Evolutionary conservation across 331 rosid genomes (phyloP), one percentile per base, ranked within the genome.

Genomic region (Cydonia oblonga): DNA sequence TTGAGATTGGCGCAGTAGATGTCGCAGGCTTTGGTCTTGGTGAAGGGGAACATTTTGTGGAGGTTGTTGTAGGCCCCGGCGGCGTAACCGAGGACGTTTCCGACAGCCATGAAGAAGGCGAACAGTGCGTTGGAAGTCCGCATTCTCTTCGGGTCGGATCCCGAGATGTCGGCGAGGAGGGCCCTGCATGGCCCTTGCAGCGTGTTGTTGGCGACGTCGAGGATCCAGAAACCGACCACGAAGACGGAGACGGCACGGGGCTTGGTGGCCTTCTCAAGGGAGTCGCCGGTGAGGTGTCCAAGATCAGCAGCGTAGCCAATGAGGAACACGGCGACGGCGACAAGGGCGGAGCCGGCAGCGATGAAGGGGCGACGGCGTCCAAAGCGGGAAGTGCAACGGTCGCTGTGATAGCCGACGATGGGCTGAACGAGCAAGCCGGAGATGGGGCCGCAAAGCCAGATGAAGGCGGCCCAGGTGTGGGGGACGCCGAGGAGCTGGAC

Each of bases 381-480:
- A 54, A 91, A 89, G 28, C 90, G 86, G 14, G 96, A 91, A 13
- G 80, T 80, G 81, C 96, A 86, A 9, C 89, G 92, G 77, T 93
- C 98, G 22, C 96, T 89, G 81, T 89, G 81, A 82, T 87, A 91
- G 1, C 98, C 98, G 0, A 89, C 97, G 3, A 84, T 58, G 9
- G 98, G 98, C 54, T 93, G 98, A 2, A 93, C 96, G 0, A 93
- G 46, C 81, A 93, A 67, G 20, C 96, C 97, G 9, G 97, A 91
- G 30, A 93, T 66, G 56, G 96, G 98, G 1, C 97, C 97, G 8
- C 97, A 93, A 22, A 93, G 96, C 98, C 98, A 93, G 68, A 93
- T 83, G 81, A 82, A 86, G 8, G 97, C 53, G 6, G 97, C 85
- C 90, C 91, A 91, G 0, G 73, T 81, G 63, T 91, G 98, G 0